phyloP scores from a whole-genome alignment of 2,329 filamentous ascomycete genomes.

The Cytospora leucostoma region DNA sequence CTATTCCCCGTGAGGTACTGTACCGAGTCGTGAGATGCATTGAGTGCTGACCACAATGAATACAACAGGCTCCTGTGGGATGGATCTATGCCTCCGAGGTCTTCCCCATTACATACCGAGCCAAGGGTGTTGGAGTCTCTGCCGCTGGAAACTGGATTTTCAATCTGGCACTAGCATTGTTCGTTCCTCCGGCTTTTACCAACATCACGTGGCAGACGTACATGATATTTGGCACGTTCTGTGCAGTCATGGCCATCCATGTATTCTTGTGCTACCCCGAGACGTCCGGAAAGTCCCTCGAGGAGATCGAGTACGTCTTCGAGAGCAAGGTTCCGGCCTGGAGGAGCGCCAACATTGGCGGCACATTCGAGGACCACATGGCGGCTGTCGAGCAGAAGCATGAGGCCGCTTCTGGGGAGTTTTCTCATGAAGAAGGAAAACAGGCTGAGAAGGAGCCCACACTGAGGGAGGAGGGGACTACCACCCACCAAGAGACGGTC shows the following conservation, averaged over 20 bases:
- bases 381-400: conserved; percentile 16
- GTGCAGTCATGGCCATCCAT: conserved; percentile 51
- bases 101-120: conserved; percentile 49
- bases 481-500: conserved; percentile 12
- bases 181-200: conserved; percentile 48
- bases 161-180: conserved; percentile 52
- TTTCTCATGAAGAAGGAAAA: conserved; percentile 11
- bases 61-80: conserved; percentile 31
- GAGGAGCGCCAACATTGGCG: conserved; percentile 14
- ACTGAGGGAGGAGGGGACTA: neutral
- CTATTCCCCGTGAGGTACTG: neutral
- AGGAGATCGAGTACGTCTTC: conserved; percentile 55
- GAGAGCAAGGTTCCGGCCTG: conserved; percentile 33
- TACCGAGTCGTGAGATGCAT: neutral
- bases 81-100: conserved; percentile 41
- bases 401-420: conserved; percentile 1
- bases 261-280: conserved; percentile 59
- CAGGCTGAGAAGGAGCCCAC: neutral
- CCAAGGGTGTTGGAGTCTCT: conserved; percentile 55
- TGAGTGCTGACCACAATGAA: neutral
- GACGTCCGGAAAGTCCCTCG: conserved; percentile 56
- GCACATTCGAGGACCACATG: conserved; percentile 24
- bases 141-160: conserved; percentile 55
- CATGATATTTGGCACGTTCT: conserved; percentile 55
- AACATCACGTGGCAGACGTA: conserved; percentile 54